A percentile compares a stretch with the other conserved stretches of the same genome.
Conservation (phyloP, 2,329 filamentous ascomycete species). For the Pochonia chlamydosporia region DNA sequence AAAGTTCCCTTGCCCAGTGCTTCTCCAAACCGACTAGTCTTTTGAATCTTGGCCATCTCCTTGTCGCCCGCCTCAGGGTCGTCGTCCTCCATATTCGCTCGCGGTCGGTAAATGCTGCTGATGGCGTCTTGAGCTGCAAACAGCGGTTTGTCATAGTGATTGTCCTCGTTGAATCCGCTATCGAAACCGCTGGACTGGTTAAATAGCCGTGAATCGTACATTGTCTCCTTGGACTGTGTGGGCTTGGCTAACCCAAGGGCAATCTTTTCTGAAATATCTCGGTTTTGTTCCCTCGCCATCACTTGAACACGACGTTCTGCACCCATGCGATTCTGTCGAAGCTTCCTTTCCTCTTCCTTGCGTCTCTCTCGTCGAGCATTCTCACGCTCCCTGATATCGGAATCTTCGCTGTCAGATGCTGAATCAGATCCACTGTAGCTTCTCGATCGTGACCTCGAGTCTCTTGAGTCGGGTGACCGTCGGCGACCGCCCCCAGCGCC, state of each 20-base stretch:
- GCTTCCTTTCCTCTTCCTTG: conserved; percentile 79
- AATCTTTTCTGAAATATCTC: conserved; percentile 95
- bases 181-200: conserved; percentile 91
- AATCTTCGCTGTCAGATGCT: conserved; percentile 53
- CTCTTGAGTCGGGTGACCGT: conserved; percentile 29
- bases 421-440: conserved; percentile 51
- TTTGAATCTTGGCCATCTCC: conserved; percentile 84
- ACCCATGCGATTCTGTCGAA: conserved; percentile 93
- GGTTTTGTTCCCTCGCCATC: conserved; percentile 90
- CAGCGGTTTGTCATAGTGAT: conserved; percentile 92
- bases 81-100: conserved; percentile 67
- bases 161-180: conserved; percentile 93
- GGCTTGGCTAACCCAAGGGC: conserved; percentile 92
- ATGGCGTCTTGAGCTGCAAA: conserved; percentile 95
- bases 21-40: conserved; percentile 76
- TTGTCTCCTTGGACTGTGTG: conserved; percentile 82
- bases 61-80: conserved; percentile 74
- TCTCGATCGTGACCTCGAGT: conserved; percentile 32
- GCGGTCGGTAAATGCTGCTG: conserved; percentile 86
- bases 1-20: conserved; percentile 86
- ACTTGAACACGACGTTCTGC: conserved; percentile 86
- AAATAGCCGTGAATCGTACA: conserved; percentile 96
- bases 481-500: conserved; percentile 41
- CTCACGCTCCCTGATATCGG: conserved; percentile 69
- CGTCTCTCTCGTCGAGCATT: conserved; percentile 70